A percentile compares a stretch with the other conserved stretches of the same genome.
Evolutionary conservation across 2,329 filamentous ascomycete species (phyloP).

Genomic region (Fusarium acutatum): DNA sequence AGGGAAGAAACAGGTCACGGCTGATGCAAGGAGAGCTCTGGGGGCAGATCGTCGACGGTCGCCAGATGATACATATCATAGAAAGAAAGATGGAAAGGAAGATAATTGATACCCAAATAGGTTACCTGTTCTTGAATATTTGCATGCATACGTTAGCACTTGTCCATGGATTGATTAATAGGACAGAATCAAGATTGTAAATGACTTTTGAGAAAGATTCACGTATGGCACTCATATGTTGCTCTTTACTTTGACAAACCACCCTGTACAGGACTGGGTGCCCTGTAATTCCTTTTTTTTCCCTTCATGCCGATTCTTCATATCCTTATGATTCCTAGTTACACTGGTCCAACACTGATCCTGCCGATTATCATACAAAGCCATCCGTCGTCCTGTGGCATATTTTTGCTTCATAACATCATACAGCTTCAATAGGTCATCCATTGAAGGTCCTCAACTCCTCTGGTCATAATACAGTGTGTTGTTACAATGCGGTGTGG

Average conservation of each 20-base stretch:
- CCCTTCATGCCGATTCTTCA: background rate
- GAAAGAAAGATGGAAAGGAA: background rate
- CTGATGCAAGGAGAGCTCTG: constrained; percentile 4
- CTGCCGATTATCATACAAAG: constrained; percentile 12
- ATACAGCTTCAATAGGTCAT: background rate
- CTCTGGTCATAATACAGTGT: background rate
- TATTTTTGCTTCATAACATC: background rate
- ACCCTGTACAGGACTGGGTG: background rate
- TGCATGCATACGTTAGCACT: background rate
- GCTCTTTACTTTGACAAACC: background rate
- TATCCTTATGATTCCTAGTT: background rate
- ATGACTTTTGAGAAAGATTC: background rate
- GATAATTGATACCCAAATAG: background rate
- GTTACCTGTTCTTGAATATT: background rate
- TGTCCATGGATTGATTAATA: background rate
- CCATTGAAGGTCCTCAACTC: background rate
- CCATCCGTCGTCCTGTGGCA: background rate
- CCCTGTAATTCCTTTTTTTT: background rate
- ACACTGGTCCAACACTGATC: background rate
- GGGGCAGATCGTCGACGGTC: constrained; percentile 7
- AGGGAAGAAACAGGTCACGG: constrained; percentile 20
- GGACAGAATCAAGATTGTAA: background rate
- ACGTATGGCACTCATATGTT: background rate
- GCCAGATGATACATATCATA: background rate
- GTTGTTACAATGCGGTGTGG: background rate